Percentiles rank a stretch among this genome's conserved stretches.
Evolutionary conservation across 331 rosid genomes (phyloP).

Genomic region (Quercus tomentella): DNA sequence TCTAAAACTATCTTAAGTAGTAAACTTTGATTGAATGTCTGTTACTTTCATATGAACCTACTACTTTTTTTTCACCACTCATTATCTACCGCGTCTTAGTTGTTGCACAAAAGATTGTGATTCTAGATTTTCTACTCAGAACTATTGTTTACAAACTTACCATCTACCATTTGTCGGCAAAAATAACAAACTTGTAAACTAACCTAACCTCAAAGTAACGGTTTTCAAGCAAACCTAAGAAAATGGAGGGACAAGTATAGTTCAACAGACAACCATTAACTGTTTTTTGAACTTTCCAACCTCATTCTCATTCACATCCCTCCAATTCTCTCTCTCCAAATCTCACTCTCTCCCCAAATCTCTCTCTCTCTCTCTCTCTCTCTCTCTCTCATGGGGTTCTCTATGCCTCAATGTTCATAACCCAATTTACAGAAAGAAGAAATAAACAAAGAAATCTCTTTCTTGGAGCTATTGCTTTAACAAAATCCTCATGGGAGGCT

Average conservation of each 20-base stretch:
- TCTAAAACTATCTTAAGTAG: too few relatives aligned
- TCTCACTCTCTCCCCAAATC: neutral
- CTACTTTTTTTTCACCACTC: too few relatives aligned
- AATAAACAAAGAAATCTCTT: neutral
- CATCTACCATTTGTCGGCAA: too few relatives aligned
- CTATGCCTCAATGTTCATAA: too few relatives aligned
- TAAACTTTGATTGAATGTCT: too few relatives aligned
- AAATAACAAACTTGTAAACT: too few relatives aligned
- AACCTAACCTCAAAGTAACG: neutral
- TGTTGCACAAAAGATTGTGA: too few relatives aligned
- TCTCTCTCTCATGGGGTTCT: neutral
- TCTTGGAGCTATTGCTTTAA: neutral
- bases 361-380: neutral
- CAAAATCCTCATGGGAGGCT: slow-evolving; percentile 61
- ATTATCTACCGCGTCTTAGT: too few relatives aligned
- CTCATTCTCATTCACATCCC: neutral
- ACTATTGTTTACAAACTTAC: too few relatives aligned
- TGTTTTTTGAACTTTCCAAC: slow-evolving; percentile 17
- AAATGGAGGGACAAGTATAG: slow-evolving; percentile 63
- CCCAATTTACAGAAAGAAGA: neutral
- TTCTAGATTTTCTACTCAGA: too few relatives aligned
- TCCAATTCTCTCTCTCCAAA: neutral
- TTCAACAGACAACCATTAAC: neutral
- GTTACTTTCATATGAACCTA: too few relatives aligned
- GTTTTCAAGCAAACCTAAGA: slow-evolving; percentile 32